These are phyloP conservation scores for Sordaria brevicollis DNA, from an alignment of 495 filamentous ascomycete species.

Conservation along the genomic window DNA sequence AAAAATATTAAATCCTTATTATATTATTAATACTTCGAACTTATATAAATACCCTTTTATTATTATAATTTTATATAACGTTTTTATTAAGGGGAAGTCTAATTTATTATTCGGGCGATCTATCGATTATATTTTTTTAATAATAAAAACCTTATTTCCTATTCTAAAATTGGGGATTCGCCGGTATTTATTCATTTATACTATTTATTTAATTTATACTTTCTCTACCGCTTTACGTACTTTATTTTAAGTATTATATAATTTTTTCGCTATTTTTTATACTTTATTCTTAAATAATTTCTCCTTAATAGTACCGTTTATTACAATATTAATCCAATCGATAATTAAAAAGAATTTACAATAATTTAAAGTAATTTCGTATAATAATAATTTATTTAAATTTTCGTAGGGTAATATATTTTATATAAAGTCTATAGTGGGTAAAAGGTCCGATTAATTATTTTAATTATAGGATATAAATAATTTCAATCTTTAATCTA, in stretches of 20 bases:
- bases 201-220: background rate
- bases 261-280: background rate
- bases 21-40: background rate
- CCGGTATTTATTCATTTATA: constrained; percentile 1
- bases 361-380: too few species aligned
- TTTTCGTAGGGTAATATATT: too few species aligned
- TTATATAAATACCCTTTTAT: background rate
- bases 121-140: too few species aligned
- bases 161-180: constrained; percentile 6
- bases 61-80: background rate
- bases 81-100: constrained; percentile 1
- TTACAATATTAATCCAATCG: background rate
- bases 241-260: too few species aligned
- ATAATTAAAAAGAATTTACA: too few species aligned
- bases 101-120: too few species aligned
- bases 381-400: too few species aligned
- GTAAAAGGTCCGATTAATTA: background rate
- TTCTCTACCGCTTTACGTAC: background rate
- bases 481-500: background rate
- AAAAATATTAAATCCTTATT: background rate
- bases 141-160: constrained; percentile 1
- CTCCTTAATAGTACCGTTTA: too few species aligned
- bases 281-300: too few species aligned
- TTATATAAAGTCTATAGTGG: background rate
- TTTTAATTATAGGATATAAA: background rate